Evolutionary conservation across 345 rosid species (phyloP), one percentile per base, ranked within the genome.

Genomic region (Pistacia vera): DNA sequence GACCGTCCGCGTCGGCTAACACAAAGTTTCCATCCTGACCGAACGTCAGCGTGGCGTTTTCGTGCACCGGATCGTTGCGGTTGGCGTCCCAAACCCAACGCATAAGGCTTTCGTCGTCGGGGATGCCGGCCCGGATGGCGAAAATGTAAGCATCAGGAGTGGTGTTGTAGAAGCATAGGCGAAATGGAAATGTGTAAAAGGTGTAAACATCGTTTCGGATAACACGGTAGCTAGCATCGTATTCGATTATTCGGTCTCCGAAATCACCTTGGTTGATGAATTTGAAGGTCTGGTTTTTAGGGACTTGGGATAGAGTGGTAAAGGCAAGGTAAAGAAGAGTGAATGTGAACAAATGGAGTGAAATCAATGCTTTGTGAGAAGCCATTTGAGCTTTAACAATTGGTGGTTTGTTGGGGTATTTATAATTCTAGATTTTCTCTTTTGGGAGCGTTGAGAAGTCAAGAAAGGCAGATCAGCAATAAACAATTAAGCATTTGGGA

Each of bases 21-120:
- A 83, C 72, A 5, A 85, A 77, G 55, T 85, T 85, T 2, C 86
- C 88, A 9, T 85, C 77, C 9, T 51, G 18, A 3, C 81, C 74
- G 8, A 81, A 81, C 8, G 76, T 63, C 8, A 85, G 72, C 5
- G 86, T 80, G 57, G 84, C 78, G 12, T 79, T 77, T 38, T 83
- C 83, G 0, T 61, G 60, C 17, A 85, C 85, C 3, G 83, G 85
- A 18, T 74, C 28, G 25, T 78, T 70, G 1, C 80, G 81, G 58
- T 83, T 82, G 44, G 85, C 85, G 13, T 85, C 88, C 88, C 85
- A 79, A 2, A 81, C 83, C 77, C 80, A 79, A 7, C 81, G 70
- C 73, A 68, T 74, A 0, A 70, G 51, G 4, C 77, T 58, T 10
- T 75, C 77, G 8, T 71, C 82, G 4, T 44, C 35, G 8, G 68